Conservation (phyloP, 441 rosid genomes). For the Corymbia citriodora region DNA sequence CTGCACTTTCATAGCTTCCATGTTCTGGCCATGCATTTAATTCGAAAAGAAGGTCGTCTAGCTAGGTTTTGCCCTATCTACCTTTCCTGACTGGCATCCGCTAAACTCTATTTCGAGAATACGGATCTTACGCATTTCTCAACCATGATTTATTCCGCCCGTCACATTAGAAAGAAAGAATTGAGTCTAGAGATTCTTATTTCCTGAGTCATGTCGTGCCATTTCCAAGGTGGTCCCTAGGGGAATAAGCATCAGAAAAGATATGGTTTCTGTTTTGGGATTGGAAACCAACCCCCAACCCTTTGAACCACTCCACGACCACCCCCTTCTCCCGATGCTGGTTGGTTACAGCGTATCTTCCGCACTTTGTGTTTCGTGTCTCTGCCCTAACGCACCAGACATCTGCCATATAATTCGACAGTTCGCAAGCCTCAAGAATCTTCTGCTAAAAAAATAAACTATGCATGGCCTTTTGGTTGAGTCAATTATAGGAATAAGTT, state of each 20-base stretch:
- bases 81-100: background rate
- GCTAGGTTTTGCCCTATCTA: background rate
- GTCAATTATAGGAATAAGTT: background rate
- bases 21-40: background rate
- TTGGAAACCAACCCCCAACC: background rate
- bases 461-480: background rate
- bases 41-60: background rate
- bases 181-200: background rate
- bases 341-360: background rate
- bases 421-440: background rate
- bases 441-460: background rate
- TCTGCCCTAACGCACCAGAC: background rate
- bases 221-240: background rate
- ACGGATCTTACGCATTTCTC: background rate
- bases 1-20: background rate
- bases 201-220: background rate
- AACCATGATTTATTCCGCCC: background rate
- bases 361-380: background rate
- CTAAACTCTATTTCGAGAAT: background rate
- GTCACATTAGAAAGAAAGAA: background rate
- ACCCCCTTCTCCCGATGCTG: background rate
- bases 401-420: background rate
- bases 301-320: conserved; percentile 1
- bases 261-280: background rate
- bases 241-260: background rate